Evolutionary conservation across 148 eudicot genomes (phyloP).

Genomic region (Heliamphora exappendiculata): DNA sequence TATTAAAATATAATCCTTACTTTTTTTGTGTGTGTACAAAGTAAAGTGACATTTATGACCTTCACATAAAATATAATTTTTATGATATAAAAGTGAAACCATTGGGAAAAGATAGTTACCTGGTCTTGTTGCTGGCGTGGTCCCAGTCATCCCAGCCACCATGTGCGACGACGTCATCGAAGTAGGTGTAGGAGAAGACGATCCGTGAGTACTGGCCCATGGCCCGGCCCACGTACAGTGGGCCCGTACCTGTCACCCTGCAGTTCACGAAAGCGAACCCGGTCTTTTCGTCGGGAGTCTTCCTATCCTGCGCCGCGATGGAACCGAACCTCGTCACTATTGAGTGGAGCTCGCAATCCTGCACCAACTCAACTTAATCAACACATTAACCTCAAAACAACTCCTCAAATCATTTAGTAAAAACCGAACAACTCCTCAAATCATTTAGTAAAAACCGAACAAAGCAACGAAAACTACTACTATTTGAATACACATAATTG

Average conservation of each 20-base stretch:
- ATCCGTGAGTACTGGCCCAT: constrained; percentile 92
- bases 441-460: not conserved
- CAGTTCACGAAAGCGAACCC: constrained; percentile 86
- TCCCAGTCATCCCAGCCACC: constrained; percentile 97
- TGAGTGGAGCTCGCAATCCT: constrained; percentile 89
- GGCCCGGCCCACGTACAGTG: constrained; percentile 87
- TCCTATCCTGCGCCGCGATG: constrained; percentile 85
- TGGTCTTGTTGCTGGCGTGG: constrained; percentile 61
- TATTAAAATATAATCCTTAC: too few species aligned
- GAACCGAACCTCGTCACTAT: constrained; percentile 85
- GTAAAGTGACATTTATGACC: too few species aligned
- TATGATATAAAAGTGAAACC: too few species aligned
- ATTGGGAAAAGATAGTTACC: too few species aligned
- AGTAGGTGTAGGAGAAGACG: constrained; percentile 79
- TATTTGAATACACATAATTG: too few species aligned
- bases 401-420: not conserved
- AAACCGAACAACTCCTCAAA: not conserved
- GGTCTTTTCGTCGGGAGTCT: constrained; percentile 49
- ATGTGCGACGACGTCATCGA: constrained; percentile 74
- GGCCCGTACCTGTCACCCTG: constrained; percentile 82
- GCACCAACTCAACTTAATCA: not conserved
- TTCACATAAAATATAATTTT: too few species aligned
- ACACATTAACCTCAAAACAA: too few species aligned
- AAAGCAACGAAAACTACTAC: too few species aligned
- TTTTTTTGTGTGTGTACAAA: too few species aligned